Base-by-base conservation (phyloP, 352 stramenopile species). In the Globisporangium okanoganense region DNA sequence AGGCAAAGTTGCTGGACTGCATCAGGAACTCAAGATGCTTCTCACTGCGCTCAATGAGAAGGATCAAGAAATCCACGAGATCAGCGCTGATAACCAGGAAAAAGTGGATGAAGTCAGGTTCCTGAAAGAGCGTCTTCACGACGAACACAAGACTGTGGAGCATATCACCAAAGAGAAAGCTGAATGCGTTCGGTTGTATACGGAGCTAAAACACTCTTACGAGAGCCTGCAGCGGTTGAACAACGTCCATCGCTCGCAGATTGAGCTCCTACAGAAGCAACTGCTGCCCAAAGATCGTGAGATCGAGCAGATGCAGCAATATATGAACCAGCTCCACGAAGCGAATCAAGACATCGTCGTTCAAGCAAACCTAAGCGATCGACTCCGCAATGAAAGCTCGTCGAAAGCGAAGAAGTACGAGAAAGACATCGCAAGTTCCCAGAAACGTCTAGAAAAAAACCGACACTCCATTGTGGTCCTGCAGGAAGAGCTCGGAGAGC, bases 21-120 rank as follows among this genome's bases (percentile, higher is more conserved):
- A 87, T 43, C 78, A 90, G 60, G 71, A 92, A 25, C 66, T 92
- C 10, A 92, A 90, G 58, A 81, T 92, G 77, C 64, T 92, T 13
- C 62, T 92, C 25, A 58, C 67, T 9, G 78, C 78, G 3, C 59
- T 92, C 1, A 76, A 75, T 12, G 71, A 83, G 8, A 90, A 89
- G 58, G 82, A 92, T 27, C 60, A 77, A 16, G 75, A 85, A 45
- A 53, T 92, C 6, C 44, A 75, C 16, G 36, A 61, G 33, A 60
- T 85, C 49, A 67, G 36, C 2, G 62, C 65, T 5, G 66, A 78
- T 18, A 72, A 73, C 12, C 47, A 72, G 0, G 55, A 69, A 8
- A 66, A 72, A 7, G 18, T 54, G 4, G 62, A 59, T 0, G 73
- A 90, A 22, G 65, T 84, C 2, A 31, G 60, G 1, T 20, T 24